Evolutionary conservation across 371 early-diverging fungal species (phyloP), one percentile per base, ranked within the genome.

Genomic region (Coemansia sp.): DNA sequence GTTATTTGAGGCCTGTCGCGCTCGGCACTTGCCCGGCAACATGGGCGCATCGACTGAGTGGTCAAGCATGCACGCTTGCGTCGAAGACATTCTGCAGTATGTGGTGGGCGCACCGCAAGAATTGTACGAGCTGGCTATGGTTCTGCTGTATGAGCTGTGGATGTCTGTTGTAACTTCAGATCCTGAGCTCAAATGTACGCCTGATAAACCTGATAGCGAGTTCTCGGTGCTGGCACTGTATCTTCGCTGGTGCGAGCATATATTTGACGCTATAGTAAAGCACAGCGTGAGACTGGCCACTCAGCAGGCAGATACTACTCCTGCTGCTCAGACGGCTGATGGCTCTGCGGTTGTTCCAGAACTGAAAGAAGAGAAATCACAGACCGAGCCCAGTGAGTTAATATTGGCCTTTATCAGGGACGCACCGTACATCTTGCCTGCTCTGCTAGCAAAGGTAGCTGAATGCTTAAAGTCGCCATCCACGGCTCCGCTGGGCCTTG

Each of bases 131-230:
- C 57, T 77, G 69, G 73, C 66, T 3, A 57, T 71, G 26, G 40
- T 56, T 26, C 46, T 72, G 3, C 32, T 77, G 32, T 77, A 77
- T 32, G 77, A 77, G 73, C 41, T 77, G 36, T 77, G 77, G 77
- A 65, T 77, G 63, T 66, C 77, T 7, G 77, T 77, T 2, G 58
- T 62, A 4, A 54, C 59, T n/a, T 54, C 69, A 11, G 69, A 77
- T 32, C 77, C 77, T 4, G 56, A 65, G 19, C 55, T 72, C 51
- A 11, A 36, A 15, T 46, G 58, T 26, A 26, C 36, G 17, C 68
- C 68, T 0, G 39, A 55, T 36, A 41, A 28, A 2, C 13, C 56
- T 1, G 48, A 6, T 0, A 24, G 6, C 23, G 56, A 66, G 52
- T 52, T 41, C 49, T 61, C 65, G 13, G 46, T 57, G 13, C 44